These are phyloP conservation scores for Claviceps capensis DNA, from an alignment of 2,329 filamentous ascomycete genomes.

Conservation along the genomic window DNA sequence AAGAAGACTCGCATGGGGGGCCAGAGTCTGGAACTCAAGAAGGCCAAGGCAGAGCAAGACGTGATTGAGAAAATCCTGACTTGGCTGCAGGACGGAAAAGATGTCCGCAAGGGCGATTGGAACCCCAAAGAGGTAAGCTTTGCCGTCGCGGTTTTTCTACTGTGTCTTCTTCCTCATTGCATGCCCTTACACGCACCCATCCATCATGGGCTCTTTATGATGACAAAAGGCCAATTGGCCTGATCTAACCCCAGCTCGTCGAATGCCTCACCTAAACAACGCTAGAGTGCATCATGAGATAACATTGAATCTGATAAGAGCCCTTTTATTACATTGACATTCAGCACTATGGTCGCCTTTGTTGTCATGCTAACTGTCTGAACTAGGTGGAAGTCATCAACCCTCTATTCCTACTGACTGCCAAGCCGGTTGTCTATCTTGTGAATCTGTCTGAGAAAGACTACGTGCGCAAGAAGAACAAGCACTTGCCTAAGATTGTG, in stretches of 20 bases:
- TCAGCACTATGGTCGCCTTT: conserved; percentile 3
- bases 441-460: conserved; percentile 96
- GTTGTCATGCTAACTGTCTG: conserved; percentile 11
- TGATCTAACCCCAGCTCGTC: conserved; percentile 99
- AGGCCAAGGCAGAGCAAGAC: conserved; percentile 85
- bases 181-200: conserved; percentile 3
- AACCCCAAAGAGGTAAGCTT: conserved; percentile 77
- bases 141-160: conserved; percentile 9
- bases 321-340: conserved; percentile 4
- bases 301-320: conserved; percentile 54
- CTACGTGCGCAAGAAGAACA: conserved; percentile 98
- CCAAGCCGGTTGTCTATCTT: conserved; percentile 93
- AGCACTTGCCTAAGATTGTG: conserved; percentile 84
- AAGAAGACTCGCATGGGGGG: conserved; percentile 94
- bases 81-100: conserved; percentile 76
- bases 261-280: conserved; percentile 68
- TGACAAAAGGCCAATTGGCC: conserved; percentile 95
- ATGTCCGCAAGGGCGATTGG: conserved; percentile 87
- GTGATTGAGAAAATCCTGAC: conserved; percentile 82
- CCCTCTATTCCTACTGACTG: conserved; percentile 83
- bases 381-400: conserved; percentile 90
- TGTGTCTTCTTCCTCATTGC: conserved; percentile 11
- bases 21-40: conserved; percentile 95
- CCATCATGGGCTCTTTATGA: conserved; percentile 46
- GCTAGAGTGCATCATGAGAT: conserved; percentile 78